These are phyloP conservation scores for Sphagnum magellanicum DNA, from an alignment of 228 moss, liverwort and hornwort species.

Conservation along the genomic window DNA sequence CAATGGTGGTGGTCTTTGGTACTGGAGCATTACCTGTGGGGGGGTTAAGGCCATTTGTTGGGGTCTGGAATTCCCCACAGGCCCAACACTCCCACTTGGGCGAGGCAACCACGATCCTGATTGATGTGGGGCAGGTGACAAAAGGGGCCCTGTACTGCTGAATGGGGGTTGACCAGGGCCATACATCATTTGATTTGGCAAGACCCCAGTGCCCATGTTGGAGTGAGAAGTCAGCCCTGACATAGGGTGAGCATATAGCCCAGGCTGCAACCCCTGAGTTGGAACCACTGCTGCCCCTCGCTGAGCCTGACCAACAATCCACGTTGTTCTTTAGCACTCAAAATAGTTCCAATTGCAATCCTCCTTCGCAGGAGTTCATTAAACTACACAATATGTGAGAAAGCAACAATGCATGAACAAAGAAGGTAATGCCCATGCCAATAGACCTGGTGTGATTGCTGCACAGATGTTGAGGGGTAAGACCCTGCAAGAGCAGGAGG, in stretches of 20 bases:
- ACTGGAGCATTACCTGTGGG: slow-evolving; percentile 89
- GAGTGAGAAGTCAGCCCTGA: slow-evolving; percentile 31
- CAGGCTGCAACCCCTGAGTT: slow-evolving; percentile 43
- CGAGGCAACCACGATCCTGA: slow-evolving; percentile 56
- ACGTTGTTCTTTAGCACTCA: not conserved
- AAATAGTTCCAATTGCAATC: not conserved
- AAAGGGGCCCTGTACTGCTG: slow-evolving; percentile 40
- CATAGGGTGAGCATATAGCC: slow-evolving; percentile 52
- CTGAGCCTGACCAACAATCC: slow-evolving; percentile 15
- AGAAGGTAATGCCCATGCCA: not conserved
- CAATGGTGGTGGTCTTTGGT: slow-evolving; percentile 42
- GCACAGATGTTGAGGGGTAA: slow-evolving; percentile 18
- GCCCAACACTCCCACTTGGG: slow-evolving; percentile 32
- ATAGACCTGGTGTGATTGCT: slow-evolving; percentile 44
- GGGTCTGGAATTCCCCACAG: slow-evolving; percentile 46
- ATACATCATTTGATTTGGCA: slow-evolving; percentile 55
- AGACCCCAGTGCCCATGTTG: slow-evolving; percentile 32
- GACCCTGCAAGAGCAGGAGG: slow-evolving; percentile 41
- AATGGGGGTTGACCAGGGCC: slow-evolving; percentile 46
- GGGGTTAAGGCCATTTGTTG: slow-evolving; percentile 74
- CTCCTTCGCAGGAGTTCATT: not conserved
- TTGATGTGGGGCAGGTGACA: slow-evolving; percentile 47
- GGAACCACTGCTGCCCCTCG: slow-evolving; percentile 29
- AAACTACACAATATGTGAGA: too few relatives aligned
- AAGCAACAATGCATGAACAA: not conserved